Base-by-base conservation (phyloP, 148 eudicot genomes). In the Cornus florida region DNA sequence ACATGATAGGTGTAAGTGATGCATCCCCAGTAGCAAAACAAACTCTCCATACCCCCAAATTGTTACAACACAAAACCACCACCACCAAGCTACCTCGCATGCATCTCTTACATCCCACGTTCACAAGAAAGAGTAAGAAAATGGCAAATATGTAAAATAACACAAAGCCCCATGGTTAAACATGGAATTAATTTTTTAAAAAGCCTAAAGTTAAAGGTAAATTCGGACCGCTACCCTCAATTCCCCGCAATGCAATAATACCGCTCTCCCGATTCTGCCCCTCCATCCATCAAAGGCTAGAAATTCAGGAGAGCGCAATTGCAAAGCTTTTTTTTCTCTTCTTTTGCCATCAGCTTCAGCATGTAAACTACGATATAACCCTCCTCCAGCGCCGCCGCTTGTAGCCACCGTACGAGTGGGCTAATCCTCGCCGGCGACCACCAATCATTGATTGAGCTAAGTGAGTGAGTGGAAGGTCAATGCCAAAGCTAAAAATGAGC, bases 181-280 rank as follows among this genome's bases (percentile, higher is more conserved):
- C 4, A 69, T 71, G 80, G 74, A 77, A 38, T n/a, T 62, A 7
- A 39, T 4, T 39, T 39, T 39, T 4, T 7, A 67, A n/a, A 60
- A 77, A 65, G 70, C 71, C 75, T 50, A 84, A 43, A 59, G 68
- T 17, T 10, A 70, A 70, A 50, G 69, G 81, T 83, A 79, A 83
- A 81, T 64, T 93, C 97, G 97, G 97, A 93, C 97, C 97, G 97
- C 86, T 89, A 89, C 94, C 97, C 92, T 91, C 94, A 89, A 91
- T 93, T 89, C 97, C 97, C 97, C 94, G 88, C 92, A 73, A 88
- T 89, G 97, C 97, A 92, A 92, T 85, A 84, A 81, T 89, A 76
- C 64, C 87, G 87, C 83, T 91, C 89, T 89, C 91, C 87, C 88
- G 71, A 81, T 86, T 90, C 89, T 90, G 84, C 85, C 77, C 85